A percentile compares a stretch with the other conserved stretches of the same genome.
Conservation (phyloP, 768 basidiomycete genomes). For the Kwoniella pini region DNA sequence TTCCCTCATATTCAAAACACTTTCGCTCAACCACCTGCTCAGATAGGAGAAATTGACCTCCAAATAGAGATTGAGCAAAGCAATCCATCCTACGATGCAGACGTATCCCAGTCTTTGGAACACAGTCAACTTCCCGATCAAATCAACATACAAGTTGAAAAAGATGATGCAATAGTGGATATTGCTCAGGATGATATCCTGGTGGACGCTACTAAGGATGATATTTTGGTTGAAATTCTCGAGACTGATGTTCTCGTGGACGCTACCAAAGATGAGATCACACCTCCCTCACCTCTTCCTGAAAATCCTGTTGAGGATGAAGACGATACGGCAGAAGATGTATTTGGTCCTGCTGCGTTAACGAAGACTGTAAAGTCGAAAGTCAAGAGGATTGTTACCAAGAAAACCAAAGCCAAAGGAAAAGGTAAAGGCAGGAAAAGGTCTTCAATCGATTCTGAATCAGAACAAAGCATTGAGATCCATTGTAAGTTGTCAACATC, state of each 20-base stretch:
- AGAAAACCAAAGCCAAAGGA: conserved; percentile 6
- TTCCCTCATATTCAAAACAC: conserved; percentile 29
- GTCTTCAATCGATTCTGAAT: neutral
- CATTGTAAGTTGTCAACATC: conserved; percentile 9
- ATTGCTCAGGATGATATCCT: neutral
- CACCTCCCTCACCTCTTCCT: neutral
- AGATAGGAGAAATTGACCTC: neutral
- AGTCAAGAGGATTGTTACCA: conserved; percentile 4
- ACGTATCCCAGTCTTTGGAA: conserved; percentile 31
- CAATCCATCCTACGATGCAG: conserved; percentile 37
- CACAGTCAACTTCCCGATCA: neutral
- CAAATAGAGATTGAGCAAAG: conserved; percentile 2
- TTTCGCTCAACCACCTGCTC: neutral
- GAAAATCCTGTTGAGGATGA: neutral
- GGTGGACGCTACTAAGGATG: conserved; percentile 4
- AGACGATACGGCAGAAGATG: conserved; percentile 21
- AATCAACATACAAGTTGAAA: neutral
- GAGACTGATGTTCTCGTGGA: neutral
- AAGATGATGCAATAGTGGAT: neutral
- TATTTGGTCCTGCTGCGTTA: conserved; percentile 34
- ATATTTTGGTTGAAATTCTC: neutral
- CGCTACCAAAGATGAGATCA: neutral
- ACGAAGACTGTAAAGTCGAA: neutral
- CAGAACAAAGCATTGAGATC: neutral
- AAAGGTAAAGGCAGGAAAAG: conserved; percentile 1